Conservation (phyloP, 768 basidiomycete genomes). For the Tricholoma furcatifolium region DNA sequence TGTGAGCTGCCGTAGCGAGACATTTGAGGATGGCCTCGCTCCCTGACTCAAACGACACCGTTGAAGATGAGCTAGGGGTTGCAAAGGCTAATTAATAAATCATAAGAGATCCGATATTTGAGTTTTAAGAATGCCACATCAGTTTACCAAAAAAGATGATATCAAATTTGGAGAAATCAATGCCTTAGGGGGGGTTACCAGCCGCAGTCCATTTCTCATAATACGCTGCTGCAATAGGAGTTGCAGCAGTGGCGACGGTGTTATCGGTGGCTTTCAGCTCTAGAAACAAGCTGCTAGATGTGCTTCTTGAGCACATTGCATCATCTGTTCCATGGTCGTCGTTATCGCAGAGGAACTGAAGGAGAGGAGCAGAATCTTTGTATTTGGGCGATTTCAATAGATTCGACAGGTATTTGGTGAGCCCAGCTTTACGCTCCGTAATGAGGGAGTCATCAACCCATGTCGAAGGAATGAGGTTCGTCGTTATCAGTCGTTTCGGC, state of each 20-base stretch:
- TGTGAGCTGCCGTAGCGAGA: conserved; percentile 56
- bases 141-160: conserved; percentile 63
- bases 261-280: conserved; percentile 13
- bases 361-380: conserved; percentile 30
- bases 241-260: conserved; percentile 24
- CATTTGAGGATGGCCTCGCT: conserved; percentile 51
- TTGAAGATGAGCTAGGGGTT: conserved; percentile 56
- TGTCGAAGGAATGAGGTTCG: conserved; percentile 47
- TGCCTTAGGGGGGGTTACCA: conserved; percentile 48
- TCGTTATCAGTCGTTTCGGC: conserved; percentile 49
- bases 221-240: conserved; percentile 43
- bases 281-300: conserved; percentile 23
- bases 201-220: conserved; percentile 51
- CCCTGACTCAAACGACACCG: conserved; percentile 49
- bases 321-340: conserved; percentile 36
- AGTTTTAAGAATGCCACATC: background rate
- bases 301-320: conserved; percentile 41
- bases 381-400: conserved; percentile 37
- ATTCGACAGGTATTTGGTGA: conserved; percentile 40
- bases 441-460: conserved; percentile 56
- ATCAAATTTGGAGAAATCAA: conserved; percentile 68
- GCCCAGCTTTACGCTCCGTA: conserved; percentile 47
- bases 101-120: background rate
- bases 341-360: conserved; percentile 36
- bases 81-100: conserved; percentile 55